Evolutionary conservation across 1,284 basidiomycete genomes (phyloP).

Genomic region (Hymenochaete sp.): DNA sequence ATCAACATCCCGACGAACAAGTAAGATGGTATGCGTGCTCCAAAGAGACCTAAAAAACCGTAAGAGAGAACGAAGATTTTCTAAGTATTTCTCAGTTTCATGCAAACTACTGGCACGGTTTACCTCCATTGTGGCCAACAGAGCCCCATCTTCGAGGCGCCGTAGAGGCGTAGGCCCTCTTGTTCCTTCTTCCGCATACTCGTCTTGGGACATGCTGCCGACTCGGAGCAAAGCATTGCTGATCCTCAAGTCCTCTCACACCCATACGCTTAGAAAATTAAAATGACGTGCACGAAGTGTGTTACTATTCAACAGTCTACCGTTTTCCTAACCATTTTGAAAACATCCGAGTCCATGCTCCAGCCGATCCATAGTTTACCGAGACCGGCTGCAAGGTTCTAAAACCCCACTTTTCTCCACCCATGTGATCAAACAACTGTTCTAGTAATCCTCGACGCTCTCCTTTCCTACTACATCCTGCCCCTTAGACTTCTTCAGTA

Average conservation of each 20-base stretch:
- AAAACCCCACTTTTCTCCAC: slow-evolving; percentile 63
- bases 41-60: background rate
- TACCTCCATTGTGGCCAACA: slow-evolving; percentile 40
- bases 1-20: no score
- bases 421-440: slow-evolving; percentile 59
- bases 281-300: slow-evolving; percentile 30
- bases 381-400: slow-evolving; percentile 51
- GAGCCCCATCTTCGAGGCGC: slow-evolving; percentile 19
- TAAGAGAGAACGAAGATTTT: slow-evolving; percentile 8
- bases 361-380: slow-evolving; percentile 30
- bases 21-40: slow-evolving; percentile 3
- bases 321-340: slow-evolving; percentile 10
- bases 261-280: slow-evolving; percentile 24
- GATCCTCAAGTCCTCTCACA: slow-evolving; percentile 40
- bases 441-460: slow-evolving; percentile 45
- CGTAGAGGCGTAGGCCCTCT: slow-evolving; percentile 5
- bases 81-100: slow-evolving; percentile 1
- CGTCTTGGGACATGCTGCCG: no score
- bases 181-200: background rate
- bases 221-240: slow-evolving; percentile 47
- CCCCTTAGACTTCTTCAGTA: slow-evolving; percentile 9
- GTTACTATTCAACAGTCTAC: background rate
- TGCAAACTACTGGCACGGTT: slow-evolving; percentile 20
- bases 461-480: slow-evolving; percentile 39
- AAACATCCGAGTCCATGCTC: slow-evolving; percentile 37